Conservation (phyloP, 2,329 filamentous ascomycete species). For the Davidsoniella eucalypti region DNA sequence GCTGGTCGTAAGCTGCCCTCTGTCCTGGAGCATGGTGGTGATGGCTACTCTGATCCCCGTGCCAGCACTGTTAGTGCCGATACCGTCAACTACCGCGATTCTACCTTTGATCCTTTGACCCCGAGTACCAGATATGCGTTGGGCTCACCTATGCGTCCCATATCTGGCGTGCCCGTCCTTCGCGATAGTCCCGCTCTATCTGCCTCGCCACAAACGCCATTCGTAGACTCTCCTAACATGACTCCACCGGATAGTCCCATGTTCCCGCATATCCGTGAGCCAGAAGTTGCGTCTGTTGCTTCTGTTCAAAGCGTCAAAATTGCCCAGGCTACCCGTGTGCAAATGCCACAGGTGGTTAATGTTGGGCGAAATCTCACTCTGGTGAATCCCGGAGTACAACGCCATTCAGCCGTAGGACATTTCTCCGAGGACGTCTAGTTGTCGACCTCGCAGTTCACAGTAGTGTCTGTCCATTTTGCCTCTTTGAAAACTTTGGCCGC, state of each 20-base stretch:
- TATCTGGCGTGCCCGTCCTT: constrained; percentile 43
- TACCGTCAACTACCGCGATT: constrained; percentile 13
- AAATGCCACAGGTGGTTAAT: constrained; percentile 6
- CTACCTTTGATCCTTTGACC: constrained; percentile 22
- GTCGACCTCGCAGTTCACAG: not conserved
- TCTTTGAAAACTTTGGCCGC: constrained; percentile 2
- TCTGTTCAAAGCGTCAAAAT: not conserved
- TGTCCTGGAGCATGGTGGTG: constrained; percentile 43
- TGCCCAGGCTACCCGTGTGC: not conserved
- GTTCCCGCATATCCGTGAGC: not conserved
- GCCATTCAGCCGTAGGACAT: constrained; percentile 10
- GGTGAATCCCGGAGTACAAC: constrained; percentile 9
- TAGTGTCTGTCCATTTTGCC: too few relatives aligned
- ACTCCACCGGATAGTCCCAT: constrained; percentile 2
- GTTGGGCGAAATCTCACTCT: constrained; percentile 10
- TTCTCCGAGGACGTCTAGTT: constrained; percentile 12
- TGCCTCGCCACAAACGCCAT: not conserved
- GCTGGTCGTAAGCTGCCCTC: constrained; percentile 49
- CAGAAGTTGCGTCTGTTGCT: not conserved
- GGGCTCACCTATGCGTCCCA: constrained; percentile 41
- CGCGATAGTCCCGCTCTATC: constrained; percentile 50
- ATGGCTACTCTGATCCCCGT: constrained; percentile 40
- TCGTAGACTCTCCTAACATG: not conserved
- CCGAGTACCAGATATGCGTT: constrained; percentile 30
- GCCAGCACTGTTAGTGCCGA: constrained; percentile 26